Evolutionary conservation across 1,139 yeast genomes (phyloP), one percentile per base, ranked within the genome.

Genomic region (Pichia sp.): DNA sequence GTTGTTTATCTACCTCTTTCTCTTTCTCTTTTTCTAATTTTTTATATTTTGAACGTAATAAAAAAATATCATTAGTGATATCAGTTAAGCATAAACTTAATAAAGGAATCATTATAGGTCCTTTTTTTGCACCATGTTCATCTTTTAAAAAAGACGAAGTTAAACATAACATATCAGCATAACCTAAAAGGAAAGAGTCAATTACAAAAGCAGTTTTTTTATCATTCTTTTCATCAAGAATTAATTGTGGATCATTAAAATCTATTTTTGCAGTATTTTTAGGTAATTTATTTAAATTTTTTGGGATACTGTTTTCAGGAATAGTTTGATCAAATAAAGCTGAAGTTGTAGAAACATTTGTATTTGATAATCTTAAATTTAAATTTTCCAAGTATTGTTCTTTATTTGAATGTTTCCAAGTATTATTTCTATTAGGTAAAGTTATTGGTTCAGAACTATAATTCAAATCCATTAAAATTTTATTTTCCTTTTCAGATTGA

Each of bases 111-210:
- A 91, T 63, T 33, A 89, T 69, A 0, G 98, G 96, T 1, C 95
- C 93, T 46, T 95, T 73, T 38, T 80, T 74, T 23, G 76, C 74
- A 7, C 86, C 88, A 49, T 75, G 76, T 47, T 86, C 96, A 59
- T 88, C 96, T 41, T 78, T 75, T 38, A 80, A 68, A 46, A 91
- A 76, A 40, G 81, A 74, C 2, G 94, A 77, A 2, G 93, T 89
- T 14, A 88, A 69, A 41, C 88, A 69, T 45, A 85, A 66, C 0
- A 87, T 82, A 5, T 91, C 84, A 0, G 96, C 94, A 5, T 82
- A 71, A n/a, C 86, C 95, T 7, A 86, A 68, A 1, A 76, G 54
- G 46, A 88, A 66, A 33, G 86, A 75, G 16, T 76, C 74, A 5
- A 88, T 66, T 42, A 87, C 66, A 42, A 70, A 76, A 11, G 79